Percentiles rank a stretch among this genome's conserved stretches.
These are phyloP conservation scores for Theobroma grandiflorum DNA, from an alignment of 441 rosid species.

Conservation along the genomic window DNA sequence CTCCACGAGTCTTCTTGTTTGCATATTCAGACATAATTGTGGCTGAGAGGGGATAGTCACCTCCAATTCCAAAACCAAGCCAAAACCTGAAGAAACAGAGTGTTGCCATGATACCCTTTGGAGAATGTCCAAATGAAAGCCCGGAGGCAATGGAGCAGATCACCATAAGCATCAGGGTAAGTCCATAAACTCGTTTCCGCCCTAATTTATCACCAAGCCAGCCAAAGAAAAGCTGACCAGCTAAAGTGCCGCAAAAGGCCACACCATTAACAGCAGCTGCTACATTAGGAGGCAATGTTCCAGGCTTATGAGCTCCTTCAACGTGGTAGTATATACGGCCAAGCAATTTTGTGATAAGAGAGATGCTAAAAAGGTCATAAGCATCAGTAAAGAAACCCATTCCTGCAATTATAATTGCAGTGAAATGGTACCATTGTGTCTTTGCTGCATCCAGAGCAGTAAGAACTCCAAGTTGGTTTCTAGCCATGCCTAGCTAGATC, in stretches of 20 bases:
- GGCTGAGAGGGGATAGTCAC: constrained; percentile 26
- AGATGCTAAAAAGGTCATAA: constrained; percentile 23
- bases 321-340: constrained; percentile 20
- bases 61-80: constrained; percentile 29
- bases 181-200: constrained; percentile 10
- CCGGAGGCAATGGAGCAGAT: constrained; percentile 17
- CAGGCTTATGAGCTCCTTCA: not conserved
- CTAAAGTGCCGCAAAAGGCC: constrained; percentile 21
- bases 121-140: constrained; percentile 13
- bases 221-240: constrained; percentile 28
- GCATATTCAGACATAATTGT: constrained; percentile 29
- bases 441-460: constrained; percentile 21
- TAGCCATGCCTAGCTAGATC: not conserved
- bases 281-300: constrained; percentile 23
- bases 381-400: constrained; percentile 29
- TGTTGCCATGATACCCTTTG: constrained; percentile 11
- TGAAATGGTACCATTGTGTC: constrained; percentile 25
- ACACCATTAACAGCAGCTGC: constrained; percentile 19
- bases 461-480: constrained; percentile 13
- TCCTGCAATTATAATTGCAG: constrained; percentile 25
- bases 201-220: constrained; percentile 29
- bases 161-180: constrained; percentile 24
- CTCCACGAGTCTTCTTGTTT: constrained; percentile 28
- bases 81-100: constrained; percentile 31
- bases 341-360: constrained; percentile 22